Evolutionary conservation across 2,329 filamentous ascomycete species (phyloP), one percentile per base, ranked within the genome.

Genomic region (Chaetomium sp.): DNA sequence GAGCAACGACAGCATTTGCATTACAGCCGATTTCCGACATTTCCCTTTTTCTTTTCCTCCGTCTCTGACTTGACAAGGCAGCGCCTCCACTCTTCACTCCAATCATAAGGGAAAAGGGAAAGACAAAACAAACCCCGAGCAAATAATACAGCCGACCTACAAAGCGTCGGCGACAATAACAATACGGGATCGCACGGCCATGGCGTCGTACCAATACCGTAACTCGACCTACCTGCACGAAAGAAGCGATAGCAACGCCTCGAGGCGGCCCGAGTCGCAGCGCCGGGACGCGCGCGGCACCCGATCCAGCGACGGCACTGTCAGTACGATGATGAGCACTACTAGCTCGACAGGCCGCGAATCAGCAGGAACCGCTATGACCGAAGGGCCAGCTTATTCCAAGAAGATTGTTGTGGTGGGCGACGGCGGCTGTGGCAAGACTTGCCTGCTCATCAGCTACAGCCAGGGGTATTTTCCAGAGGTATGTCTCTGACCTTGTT

Each of bases 321-420:
- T 91, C 71, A 92, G 88, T 79, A 95, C 90, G 62, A 86, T 85
- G 70, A 85, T 85, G 74, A 92, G 88, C 73, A 79, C 81, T 27
- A 27, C 19, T 27, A 27, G 19, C 60, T 61, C 59, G 40, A 87
- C 84, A 49, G 87, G 86, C 65, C 80, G 85, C 68, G 86, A 91
- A 71, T 91, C 88, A 48, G 83, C 88, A 57, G 85, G 81, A 59
- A 96, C 92, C 52, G 86, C 89, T 71, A 82, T 92, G 73, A 96
- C 92, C 49, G 90, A 95, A 69, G 89, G 88, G 32, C 91, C 92
- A 4, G 83, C 89, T 55, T 96, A 94, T 75, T 97, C 92, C 64
- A 99, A 99, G 80, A 99, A 99, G 81, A 94, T 99, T 70, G 94
- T 99, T 45, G 94, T 99, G 51, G 94, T 99, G 46, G 94, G 94